phyloP scores from a whole-genome alignment of 2,329 filamentous ascomycete genomes.

The Thielaviopsis ethacetica region DNA sequence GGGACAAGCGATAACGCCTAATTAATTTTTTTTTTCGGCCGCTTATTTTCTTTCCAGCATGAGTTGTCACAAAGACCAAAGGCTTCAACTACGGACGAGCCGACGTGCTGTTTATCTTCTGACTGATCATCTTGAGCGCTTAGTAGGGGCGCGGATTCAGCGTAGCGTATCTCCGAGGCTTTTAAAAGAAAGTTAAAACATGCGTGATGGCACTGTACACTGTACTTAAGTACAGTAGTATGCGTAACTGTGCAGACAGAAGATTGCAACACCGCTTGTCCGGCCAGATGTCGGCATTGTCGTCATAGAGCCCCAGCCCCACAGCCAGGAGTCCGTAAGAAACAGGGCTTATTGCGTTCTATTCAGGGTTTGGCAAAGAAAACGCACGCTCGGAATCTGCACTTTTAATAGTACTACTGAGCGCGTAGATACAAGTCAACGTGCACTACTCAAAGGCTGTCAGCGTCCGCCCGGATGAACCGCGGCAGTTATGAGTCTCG shows the following conservation, averaged over 20 bases:
- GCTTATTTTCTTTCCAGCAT: neutral
- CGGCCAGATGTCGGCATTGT: neutral
- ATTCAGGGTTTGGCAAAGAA: too few relatives aligned
- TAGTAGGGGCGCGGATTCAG: too few relatives aligned
- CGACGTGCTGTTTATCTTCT: neutral
- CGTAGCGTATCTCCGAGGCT: too few relatives aligned
- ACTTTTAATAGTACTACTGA: too few relatives aligned
- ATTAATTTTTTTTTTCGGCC: neutral
- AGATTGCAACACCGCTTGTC: neutral
- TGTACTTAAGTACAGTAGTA: too few relatives aligned
- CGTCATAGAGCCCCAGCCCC: neutral
- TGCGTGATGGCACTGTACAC: too few relatives aligned
- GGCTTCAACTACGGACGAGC: neutral
- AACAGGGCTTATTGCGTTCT: too few relatives aligned
- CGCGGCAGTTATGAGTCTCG: neutral
- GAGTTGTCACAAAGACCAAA: neutral
- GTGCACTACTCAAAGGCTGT: neutral
- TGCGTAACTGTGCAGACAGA: too few relatives aligned
- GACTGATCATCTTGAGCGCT: too few relatives aligned
- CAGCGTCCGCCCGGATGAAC: neutral
- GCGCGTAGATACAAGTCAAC: neutral
- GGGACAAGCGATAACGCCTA: neutral
- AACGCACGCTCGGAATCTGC: too few relatives aligned
- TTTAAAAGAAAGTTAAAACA: too few relatives aligned
- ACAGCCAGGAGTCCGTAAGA: too few relatives aligned